Evolutionary conservation across 495 filamentous ascomycete species (phyloP).

Genomic region (Hypoxylon perforatum): DNA sequence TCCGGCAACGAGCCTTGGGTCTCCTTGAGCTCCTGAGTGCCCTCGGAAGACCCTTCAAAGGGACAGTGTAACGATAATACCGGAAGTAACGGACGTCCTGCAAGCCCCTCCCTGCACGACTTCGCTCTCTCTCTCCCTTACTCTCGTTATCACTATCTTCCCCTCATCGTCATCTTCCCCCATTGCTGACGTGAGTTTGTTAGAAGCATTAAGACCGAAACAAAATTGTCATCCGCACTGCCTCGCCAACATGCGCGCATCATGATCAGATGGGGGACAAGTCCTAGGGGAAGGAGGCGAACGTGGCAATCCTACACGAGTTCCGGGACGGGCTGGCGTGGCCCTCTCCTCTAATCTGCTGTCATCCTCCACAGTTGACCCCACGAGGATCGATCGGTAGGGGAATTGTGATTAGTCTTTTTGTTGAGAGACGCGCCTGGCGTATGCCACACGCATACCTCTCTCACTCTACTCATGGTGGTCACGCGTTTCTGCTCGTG

Average conservation of each 20-base stretch:
- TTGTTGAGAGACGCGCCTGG: slow-evolving; percentile 23
- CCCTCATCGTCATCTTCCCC: not conserved
- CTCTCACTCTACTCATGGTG: slow-evolving; percentile 9
- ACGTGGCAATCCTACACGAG: slow-evolving; percentile 20
- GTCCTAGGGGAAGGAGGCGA: slow-evolving; percentile 8
- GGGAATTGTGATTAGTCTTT: slow-evolving; percentile 16
- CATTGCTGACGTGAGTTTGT: slow-evolving; percentile 40
- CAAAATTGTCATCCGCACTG: slow-evolving; percentile 32
- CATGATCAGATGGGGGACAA: slow-evolving; percentile 19
- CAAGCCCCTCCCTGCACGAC: slow-evolving; percentile 38
- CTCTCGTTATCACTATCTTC: not conserved
- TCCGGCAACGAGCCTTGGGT: slow-evolving; percentile 31
- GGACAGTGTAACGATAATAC: slow-evolving; percentile 40
- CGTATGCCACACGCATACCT: not conserved
- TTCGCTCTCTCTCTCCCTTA: not conserved
- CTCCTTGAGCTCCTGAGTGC: slow-evolving; percentile 28
- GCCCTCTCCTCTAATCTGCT: slow-evolving; percentile 1
- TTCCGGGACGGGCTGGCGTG: slow-evolving; percentile 9
- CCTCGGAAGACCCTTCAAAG: slow-evolving; percentile 21
- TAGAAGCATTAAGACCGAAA: slow-evolving; percentile 21
- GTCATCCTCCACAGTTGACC: slow-evolving; percentile 14
- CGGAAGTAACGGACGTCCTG: slow-evolving; percentile 43
- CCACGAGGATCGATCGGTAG: slow-evolving; percentile 30
- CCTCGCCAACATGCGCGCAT: slow-evolving; percentile 25
- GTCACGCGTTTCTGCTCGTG: slow-evolving; percentile 5